Evolutionary conservation across 2,329 filamentous ascomycete species (phyloP).

Genomic region (Fusarium annulatum): DNA sequence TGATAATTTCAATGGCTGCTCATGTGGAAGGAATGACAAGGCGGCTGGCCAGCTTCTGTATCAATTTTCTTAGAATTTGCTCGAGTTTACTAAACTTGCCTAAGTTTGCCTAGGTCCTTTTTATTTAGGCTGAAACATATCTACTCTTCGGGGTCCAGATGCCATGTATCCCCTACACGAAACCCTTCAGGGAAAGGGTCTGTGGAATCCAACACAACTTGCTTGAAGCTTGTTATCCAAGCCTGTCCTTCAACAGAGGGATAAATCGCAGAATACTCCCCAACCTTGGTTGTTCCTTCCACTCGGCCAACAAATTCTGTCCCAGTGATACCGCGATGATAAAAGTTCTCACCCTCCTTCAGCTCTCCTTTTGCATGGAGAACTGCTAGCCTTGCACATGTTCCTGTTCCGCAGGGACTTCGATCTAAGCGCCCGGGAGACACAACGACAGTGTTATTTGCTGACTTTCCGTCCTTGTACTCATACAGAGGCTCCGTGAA

Average conservation of each 20-base stretch:
- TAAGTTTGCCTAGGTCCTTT: neutral
- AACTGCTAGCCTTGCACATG: constrained; percentile 26
- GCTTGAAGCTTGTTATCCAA: constrained; percentile 34
- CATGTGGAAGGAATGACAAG: no score
- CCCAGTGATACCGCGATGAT: constrained; percentile 23
- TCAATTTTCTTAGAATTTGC: no score
- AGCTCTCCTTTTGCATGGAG: constrained; percentile 25
- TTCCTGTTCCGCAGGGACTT: constrained; percentile 33
- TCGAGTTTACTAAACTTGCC: neutral
- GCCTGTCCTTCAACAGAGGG: constrained; percentile 23
- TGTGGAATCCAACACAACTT: constrained; percentile 24
- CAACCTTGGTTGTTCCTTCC: constrained; percentile 9
- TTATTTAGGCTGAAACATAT: rapidly evolving
- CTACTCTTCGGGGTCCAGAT: constrained; percentile 6
- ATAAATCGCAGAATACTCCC: constrained; percentile 14
- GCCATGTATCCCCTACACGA: constrained; percentile 28
- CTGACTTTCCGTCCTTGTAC: constrained; percentile 17
- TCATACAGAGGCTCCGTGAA: constrained; percentile 19
- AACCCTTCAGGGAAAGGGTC: constrained; percentile 29
- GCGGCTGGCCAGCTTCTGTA: no score
- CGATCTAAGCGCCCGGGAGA: constrained; percentile 27
- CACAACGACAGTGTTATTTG: constrained; percentile 26
- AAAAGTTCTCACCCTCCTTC: constrained; percentile 12
- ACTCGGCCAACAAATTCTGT: constrained; percentile 24
- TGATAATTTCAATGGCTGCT: no score